phyloP scores from a whole-genome alignment of 2,329 filamentous ascomycete genomes.

The Colletotrichum phormii region DNA sequence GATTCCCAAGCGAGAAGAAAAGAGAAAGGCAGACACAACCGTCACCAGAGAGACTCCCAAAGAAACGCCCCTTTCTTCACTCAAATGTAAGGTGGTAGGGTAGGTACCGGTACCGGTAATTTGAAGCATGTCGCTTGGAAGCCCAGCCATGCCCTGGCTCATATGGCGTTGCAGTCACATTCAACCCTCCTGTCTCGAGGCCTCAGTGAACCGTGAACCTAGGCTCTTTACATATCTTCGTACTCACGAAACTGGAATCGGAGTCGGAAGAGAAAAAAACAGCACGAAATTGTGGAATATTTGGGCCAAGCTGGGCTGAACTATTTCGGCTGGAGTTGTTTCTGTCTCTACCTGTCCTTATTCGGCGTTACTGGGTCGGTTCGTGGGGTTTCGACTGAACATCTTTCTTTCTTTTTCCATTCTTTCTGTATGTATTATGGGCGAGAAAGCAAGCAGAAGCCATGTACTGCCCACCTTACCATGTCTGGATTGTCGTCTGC shows the following conservation, averaged over 20 bases:
- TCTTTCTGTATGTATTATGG: background rate
- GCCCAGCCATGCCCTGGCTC: background rate
- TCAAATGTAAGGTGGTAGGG: background rate
- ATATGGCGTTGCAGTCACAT: conserved; percentile 9
- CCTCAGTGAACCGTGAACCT: background rate
- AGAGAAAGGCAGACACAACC: background rate
- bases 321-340: background rate
- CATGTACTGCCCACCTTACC: conserved; percentile 6
- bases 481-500: conserved; percentile 12
- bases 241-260: background rate
- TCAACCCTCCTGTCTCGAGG: background rate
- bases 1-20: background rate
- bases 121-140: background rate
- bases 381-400: background rate
- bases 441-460: background rate
- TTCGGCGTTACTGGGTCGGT: background rate
- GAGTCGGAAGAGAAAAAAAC: background rate
- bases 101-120: background rate
- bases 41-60: background rate
- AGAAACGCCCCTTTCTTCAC: background rate
- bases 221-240: background rate
- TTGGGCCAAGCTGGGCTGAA: conserved; percentile 11
- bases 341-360: background rate
- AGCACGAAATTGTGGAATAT: background rate
- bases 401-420: background rate